Percentiles rank a stretch among this genome's conserved stretches.
Evolutionary conservation across 805 yeast species (phyloP).

Genomic region (Middelhovenomyces tepae): DNA sequence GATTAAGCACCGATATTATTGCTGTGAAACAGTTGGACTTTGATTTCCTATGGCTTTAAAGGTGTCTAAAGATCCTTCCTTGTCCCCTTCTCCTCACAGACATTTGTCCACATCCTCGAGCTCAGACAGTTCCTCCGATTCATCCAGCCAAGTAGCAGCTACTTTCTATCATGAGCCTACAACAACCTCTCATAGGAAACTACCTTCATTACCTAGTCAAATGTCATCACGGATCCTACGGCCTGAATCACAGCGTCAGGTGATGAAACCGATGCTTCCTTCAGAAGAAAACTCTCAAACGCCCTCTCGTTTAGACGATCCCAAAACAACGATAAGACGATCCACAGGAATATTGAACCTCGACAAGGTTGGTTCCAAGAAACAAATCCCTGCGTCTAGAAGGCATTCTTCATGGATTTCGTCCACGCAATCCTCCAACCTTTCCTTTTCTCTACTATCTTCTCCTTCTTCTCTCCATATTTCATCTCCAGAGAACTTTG

Average conservation of each 20-base stretch:
- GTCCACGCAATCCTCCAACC: background rate
- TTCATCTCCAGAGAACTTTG: background rate
- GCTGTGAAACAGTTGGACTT: no score
- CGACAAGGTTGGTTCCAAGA: conserved; percentile 22
- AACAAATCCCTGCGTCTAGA: conserved; percentile 4
- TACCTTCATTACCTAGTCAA: no score
- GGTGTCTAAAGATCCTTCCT: conserved; percentile 3
- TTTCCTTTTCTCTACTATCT: background rate
- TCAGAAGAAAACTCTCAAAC: background rate
- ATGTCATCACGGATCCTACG: no score
- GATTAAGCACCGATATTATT: no score
- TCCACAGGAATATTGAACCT: conserved; percentile 34
- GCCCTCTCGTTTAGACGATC: conserved; percentile 12
- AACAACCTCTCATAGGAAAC: no score
- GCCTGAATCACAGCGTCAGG: no score
- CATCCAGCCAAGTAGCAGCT: conserved; percentile 1
- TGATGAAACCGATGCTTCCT: no score
- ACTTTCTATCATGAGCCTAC: conserved; percentile 2
- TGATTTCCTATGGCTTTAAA: no score
- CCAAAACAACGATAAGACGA: conserved; percentile 22
- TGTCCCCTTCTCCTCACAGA: conserved; percentile 3
- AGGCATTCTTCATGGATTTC: conserved; percentile 3
- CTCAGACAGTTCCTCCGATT: conserved; percentile 1
- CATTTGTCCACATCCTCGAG: background rate
- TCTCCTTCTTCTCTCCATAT: background rate